Evolutionary conservation across 345 rosid genomes (phyloP).

Genomic region (Tarenaya hassleriana): DNA sequence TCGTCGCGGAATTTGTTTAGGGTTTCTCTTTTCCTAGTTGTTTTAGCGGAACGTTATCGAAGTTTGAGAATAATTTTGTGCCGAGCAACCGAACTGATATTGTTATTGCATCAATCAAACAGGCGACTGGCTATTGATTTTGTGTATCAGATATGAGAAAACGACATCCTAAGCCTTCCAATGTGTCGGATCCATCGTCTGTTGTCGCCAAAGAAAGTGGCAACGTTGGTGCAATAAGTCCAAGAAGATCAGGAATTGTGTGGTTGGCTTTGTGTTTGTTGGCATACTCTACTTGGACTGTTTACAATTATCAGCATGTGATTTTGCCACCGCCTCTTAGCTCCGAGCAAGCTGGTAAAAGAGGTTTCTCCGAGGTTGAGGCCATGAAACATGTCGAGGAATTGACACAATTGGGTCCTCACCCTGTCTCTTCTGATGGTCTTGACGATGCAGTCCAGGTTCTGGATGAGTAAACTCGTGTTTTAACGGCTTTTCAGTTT

Average conservation of each 20-base stretch:
- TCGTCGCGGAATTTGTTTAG: too few relatives aligned
- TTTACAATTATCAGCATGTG: slow-evolving; percentile 54
- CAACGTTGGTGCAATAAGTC: slow-evolving; percentile 28
- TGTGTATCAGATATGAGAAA: slow-evolving; percentile 27
- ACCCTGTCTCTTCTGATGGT: slow-evolving; percentile 74
- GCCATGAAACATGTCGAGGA: slow-evolving; percentile 70
- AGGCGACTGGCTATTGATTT: too few relatives aligned
- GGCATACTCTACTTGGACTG: slow-evolving; percentile 55
- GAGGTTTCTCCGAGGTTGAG: slow-evolving; percentile 84
- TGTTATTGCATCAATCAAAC: too few relatives aligned
- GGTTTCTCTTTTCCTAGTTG: too few relatives aligned
- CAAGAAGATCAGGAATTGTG: slow-evolving; percentile 51
- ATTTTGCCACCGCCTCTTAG: slow-evolving; percentile 62
- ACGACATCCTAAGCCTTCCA: slow-evolving; percentile 26
- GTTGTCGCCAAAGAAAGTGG: slow-evolving; percentile 4
- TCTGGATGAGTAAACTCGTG: neutral
- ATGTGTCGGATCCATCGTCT: slow-evolving; percentile 21
- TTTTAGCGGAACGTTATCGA: too few relatives aligned
- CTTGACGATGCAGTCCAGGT: slow-evolving; percentile 75
- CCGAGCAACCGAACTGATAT: too few relatives aligned
- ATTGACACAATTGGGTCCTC: slow-evolving; percentile 82
- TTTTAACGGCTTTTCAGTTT: neutral
- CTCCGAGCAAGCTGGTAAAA: slow-evolving; percentile 75
- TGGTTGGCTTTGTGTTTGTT: slow-evolving; percentile 43
- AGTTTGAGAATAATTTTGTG: too few relatives aligned